Evolutionary conservation across 768 basidiomycete species (phyloP).

Genomic region (Leccinum arenicola): DNA sequence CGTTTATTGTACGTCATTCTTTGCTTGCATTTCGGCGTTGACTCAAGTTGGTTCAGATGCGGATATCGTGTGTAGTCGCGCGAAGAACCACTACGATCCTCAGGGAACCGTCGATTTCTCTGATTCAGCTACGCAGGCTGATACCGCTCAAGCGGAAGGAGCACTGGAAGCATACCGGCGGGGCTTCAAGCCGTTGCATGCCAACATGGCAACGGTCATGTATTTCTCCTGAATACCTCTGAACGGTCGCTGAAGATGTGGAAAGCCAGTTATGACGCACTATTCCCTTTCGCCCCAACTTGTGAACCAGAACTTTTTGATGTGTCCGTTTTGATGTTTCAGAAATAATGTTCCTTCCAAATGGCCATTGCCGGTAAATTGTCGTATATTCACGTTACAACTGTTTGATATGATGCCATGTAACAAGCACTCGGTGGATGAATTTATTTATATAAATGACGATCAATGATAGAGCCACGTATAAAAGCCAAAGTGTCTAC

Average conservation of each 20-base stretch:
- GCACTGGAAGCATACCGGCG: constrained; percentile 48
- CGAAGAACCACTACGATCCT: constrained; percentile 80
- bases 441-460: constrained; percentile 2
- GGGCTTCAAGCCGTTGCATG: constrained; percentile 56
- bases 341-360: background rate
- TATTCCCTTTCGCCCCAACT: background rate
- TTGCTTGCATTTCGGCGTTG: background rate
- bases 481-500: constrained; percentile 13
- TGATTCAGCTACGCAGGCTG: constrained; percentile 51
- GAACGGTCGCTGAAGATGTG: background rate
- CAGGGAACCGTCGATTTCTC: constrained; percentile 54
- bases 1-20: constrained; percentile 61
- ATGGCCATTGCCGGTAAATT: background rate
- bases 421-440: background rate
- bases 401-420: background rate
- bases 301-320: background rate
- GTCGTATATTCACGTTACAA: background rate
- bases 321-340: background rate
- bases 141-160: constrained; percentile 38
- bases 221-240: constrained; percentile 46
- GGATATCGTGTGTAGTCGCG: constrained; percentile 72
- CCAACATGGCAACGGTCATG: constrained; percentile 50
- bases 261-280: background rate
- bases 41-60: constrained; percentile 49
- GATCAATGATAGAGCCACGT: background rate